Conservation (phyloP, 108 stramenopile genomes). For the Cyclotella sp. region DNA sequence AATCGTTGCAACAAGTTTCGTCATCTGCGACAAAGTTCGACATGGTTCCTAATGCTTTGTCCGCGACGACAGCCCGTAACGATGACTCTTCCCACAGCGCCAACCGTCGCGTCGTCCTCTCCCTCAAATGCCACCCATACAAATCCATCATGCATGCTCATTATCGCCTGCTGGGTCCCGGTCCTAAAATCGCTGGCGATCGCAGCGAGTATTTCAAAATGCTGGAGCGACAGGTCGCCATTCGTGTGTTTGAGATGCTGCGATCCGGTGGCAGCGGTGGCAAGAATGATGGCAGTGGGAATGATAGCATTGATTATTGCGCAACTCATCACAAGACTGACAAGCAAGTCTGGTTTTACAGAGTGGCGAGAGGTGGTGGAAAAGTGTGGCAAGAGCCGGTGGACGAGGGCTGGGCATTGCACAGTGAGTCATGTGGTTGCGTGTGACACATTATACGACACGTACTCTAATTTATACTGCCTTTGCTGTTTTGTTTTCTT, state of each 20-base stretch:
- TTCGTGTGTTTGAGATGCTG: neutral
- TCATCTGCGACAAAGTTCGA: no score
- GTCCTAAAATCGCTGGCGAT: neutral
- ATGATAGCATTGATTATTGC: no score
- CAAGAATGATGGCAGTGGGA: neutral
- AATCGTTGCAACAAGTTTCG: no score
- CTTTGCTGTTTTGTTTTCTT: neutral
- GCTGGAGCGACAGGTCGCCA: slow-evolving; percentile 4
- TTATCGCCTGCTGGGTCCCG: slow-evolving; percentile 4
- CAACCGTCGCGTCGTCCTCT: neutral
- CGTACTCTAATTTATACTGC: neutral
- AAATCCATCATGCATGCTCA: slow-evolving; percentile 20
- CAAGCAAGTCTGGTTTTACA: neutral
- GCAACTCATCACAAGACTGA: neutral
- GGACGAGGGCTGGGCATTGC: slow-evolving; percentile 2
- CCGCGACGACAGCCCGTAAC: neutral
- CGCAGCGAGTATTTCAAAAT: neutral
- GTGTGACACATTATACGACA: no score
- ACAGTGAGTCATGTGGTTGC: slow-evolving; percentile 2
- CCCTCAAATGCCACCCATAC: neutral
- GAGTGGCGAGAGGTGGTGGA: neutral
- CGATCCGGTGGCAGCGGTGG: neutral
- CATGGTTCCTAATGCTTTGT: neutral
- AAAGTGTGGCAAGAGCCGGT: neutral
- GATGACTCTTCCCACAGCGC: neutral